phyloP scores from a whole-genome alignment of 805 yeast genomes.

The Yamadazyma sp. region DNA sequence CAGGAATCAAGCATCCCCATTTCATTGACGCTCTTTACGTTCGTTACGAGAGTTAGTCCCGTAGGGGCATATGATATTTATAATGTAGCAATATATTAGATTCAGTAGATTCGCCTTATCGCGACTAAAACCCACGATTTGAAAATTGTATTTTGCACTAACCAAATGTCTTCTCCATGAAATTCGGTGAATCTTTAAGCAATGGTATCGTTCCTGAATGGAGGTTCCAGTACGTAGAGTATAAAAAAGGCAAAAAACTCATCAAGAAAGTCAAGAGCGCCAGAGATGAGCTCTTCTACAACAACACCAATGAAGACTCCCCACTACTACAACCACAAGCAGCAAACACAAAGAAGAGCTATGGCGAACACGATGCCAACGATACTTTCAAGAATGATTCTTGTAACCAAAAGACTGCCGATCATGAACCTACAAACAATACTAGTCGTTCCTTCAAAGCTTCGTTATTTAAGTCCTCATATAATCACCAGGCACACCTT shows the following conservation, averaged over 20 bases:
- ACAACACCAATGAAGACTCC: conserved; percentile 22
- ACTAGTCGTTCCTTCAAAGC: conserved; percentile 11
- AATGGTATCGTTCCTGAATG: conserved; percentile 83
- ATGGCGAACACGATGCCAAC: conserved; percentile 5
- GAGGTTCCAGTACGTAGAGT: conserved; percentile 78
- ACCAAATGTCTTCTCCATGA: too few relatives aligned
- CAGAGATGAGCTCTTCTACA: conserved; percentile 12
- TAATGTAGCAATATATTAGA: background rate
- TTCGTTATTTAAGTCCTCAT: conserved; percentile 10
- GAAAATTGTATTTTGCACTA: too few relatives aligned
- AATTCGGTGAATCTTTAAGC: conserved; percentile 65
- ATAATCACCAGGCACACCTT: background rate
- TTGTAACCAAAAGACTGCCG: background rate
- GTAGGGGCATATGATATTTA: too few relatives aligned
- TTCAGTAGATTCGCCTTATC: too few relatives aligned
- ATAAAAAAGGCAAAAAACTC: conserved; percentile 57
- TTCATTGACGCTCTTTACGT: conserved; percentile 71
- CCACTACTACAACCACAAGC: conserved; percentile 24
- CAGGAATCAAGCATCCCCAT: conserved; percentile 78
- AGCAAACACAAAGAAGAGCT: background rate
- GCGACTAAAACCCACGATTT: too few relatives aligned
- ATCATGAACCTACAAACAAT: conserved; percentile 3
- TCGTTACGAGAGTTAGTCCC: conserved; percentile 48
- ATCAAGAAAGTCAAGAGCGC: conserved; percentile 38
- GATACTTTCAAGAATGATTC: background rate